Conservation (phyloP, 2,329 filamentous ascomycete genomes). For the Colletotrichum sp. region DNA sequence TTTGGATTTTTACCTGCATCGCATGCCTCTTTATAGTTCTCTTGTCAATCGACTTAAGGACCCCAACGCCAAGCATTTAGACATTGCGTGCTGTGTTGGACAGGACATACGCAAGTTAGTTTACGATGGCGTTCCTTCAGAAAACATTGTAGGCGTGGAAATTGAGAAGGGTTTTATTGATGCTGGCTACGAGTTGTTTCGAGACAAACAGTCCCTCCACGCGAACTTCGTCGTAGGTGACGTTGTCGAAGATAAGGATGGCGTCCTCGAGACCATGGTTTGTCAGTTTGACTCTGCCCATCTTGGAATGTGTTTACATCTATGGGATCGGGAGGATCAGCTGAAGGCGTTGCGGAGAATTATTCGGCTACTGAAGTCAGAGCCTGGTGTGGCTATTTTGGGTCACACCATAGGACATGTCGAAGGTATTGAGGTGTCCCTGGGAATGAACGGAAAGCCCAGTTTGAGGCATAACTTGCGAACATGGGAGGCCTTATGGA, state of each 20-base stretch:
- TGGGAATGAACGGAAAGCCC: background rate
- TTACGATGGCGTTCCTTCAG: background rate
- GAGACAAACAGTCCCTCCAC: background rate
- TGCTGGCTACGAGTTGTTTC: background rate
- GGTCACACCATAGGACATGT: background rate
- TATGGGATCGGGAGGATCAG: background rate
- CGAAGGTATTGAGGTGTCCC: background rate
- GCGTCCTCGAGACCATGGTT: background rate
- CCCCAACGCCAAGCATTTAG: background rate
- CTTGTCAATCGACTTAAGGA: background rate
- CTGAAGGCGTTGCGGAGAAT: background rate
- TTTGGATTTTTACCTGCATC: background rate
- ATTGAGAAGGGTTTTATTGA: background rate
- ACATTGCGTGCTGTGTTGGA: background rate
- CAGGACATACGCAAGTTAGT: background rate
- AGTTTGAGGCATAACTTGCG: background rate
- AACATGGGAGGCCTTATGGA: background rate
- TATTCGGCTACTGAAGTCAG: background rate
- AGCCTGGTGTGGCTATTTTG: background rate
- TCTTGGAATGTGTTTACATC: background rate
- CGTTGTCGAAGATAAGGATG: background rate
- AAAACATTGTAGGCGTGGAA: background rate
- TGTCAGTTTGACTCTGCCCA: background rate
- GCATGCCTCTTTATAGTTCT: background rate
- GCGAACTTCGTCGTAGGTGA: background rate